Evolutionary conservation across 129 eudicot genomes (phyloP), one percentile per base, ranked within the genome.

Genomic region (Centaurea solstitialis): DNA sequence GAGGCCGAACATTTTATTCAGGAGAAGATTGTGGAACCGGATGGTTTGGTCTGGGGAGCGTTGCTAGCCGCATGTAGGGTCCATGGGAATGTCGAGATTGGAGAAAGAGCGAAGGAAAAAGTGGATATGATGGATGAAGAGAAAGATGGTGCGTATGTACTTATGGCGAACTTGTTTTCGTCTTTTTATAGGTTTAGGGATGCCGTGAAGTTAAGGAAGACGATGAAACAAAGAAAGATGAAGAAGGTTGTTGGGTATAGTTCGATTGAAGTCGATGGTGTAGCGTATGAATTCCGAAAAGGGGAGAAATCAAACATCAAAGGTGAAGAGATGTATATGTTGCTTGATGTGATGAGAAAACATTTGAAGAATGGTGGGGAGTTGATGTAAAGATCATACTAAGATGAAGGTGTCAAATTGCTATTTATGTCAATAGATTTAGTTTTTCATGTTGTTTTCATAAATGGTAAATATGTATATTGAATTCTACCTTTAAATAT

Each of bases 1-100:
- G 92, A 88, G 17, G 92, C 92, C 17, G 73, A 80, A 41, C 85
- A 80, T 70, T 77, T 88, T 53, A 79, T 88, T 7, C 9, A 68
- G 18, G 68, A 45, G 64, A 80, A 78, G 89, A 80, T 75, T 1
- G 22, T 78, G 21, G 70, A 74, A 73, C 92, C 89, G 15, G 92
- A 86, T 81, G 84, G 74, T 39, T 37, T 81, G 4, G 59, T 86
- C 11, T 86, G 86, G 86, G 88, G 88, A 74, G 76, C 86, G 3
- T 74, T 88, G 66, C 53, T 88, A 69, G 86, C 89, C 64, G 92
- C 89, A 20, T 88, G 92, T 72, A 83, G 89, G 84, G 68, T 78
- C 41, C 84, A 80, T 12, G 82, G 77, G 37, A 81, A 83, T 18
- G 79, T 83, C 68, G 92, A 88, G 73, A 74, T 83, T 77, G 89